These are phyloP conservation scores for Candida boleticola DNA, from an alignment of 805 yeast genomes.

Conservation along the genomic window DNA sequence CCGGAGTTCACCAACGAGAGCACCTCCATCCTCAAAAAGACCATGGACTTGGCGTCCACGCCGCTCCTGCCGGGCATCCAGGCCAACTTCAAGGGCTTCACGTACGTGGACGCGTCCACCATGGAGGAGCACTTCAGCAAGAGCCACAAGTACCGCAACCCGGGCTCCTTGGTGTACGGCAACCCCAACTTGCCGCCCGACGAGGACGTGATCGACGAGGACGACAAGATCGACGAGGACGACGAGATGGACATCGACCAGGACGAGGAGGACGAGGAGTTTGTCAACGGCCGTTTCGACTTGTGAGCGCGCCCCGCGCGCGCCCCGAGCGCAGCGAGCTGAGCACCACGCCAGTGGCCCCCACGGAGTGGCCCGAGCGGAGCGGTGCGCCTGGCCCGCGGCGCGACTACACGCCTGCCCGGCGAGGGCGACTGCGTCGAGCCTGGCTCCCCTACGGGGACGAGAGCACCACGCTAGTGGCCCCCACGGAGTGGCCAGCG, in stretches of 20 bases:
- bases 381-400: background rate
- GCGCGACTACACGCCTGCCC: background rate
- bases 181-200: slow-evolving; percentile 79
- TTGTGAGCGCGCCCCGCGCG: slow-evolving; percentile 34
- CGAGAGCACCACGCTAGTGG: background rate
- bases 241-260: slow-evolving; percentile 49
- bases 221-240: slow-evolving; percentile 47
- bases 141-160: slow-evolving; percentile 38
- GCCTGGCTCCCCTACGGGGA: background rate
- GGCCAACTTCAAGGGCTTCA: slow-evolving; percentile 95
- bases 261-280: slow-evolving; percentile 70
- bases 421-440: background rate
- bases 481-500: slow-evolving; percentile 1
- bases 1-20: slow-evolving; percentile 95
- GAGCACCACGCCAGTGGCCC: background rate
- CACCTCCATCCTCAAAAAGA: slow-evolving; percentile 74
- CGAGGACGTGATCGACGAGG: slow-evolving; percentile 79
- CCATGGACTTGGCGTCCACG: slow-evolving; percentile 62
- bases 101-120: slow-evolving; percentile 91
- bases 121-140: slow-evolving; percentile 78
- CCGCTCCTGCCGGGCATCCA: slow-evolving; percentile 94
- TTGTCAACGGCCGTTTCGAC: slow-evolving; percentile 88
- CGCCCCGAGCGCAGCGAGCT: background rate
- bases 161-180: slow-evolving; percentile 76
- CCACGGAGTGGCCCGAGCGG: background rate